Conservation (phyloP, 768 basidiomycete species). For the Russula abietina region DNA sequence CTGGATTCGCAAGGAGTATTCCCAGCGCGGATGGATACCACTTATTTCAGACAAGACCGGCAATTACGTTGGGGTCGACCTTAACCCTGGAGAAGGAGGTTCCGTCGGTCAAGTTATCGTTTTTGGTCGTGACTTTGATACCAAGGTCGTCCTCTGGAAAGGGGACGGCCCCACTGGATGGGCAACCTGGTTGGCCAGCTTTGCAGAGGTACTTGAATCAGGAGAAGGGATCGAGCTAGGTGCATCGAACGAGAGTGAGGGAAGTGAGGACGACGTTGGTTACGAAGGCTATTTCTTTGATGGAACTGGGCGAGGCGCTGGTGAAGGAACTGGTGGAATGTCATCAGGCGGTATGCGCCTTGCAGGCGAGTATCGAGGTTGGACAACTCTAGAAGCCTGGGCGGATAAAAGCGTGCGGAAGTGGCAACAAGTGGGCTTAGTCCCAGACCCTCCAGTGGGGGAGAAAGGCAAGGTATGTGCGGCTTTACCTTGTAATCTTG, state of each 20-base stretch:
- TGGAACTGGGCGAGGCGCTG: slow-evolving; percentile 68
- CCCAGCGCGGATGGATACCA: slow-evolving; percentile 94
- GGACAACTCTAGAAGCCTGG: slow-evolving; percentile 91
- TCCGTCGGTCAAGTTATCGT: slow-evolving; percentile 89
- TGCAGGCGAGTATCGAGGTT: slow-evolving; percentile 83
- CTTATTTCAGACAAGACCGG: slow-evolving; percentile 90
- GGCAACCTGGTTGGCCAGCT: slow-evolving; percentile 89
- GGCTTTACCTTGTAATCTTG: slow-evolving; percentile 1
- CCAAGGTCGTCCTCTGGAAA: slow-evolving; percentile 90
- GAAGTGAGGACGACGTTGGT: slow-evolving; percentile 77
- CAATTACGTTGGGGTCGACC: slow-evolving; percentile 94
- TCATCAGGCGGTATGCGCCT: slow-evolving; percentile 64
- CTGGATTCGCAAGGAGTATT: slow-evolving; percentile 88
- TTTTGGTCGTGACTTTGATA: slow-evolving; percentile 98
- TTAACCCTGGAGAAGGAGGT: slow-evolving; percentile 77
- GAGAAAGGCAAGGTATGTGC: slow-evolving; percentile 48
- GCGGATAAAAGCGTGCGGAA: slow-evolving; percentile 81
- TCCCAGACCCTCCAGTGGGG: slow-evolving; percentile 38
- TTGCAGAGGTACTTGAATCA: slow-evolving; percentile 87
- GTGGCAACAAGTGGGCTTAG: slow-evolving; percentile 78
- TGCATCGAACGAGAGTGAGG: slow-evolving; percentile 47
- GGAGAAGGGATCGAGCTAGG: slow-evolving; percentile 88
- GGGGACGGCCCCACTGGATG: slow-evolving; percentile 90
- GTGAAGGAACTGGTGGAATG: slow-evolving; percentile 71
- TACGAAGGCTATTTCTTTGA: slow-evolving; percentile 86